These are phyloP conservation scores for Pseudogymnoascus sp. DNA, from an alignment of 2,329 filamentous ascomycete species.

Conservation along the genomic window DNA sequence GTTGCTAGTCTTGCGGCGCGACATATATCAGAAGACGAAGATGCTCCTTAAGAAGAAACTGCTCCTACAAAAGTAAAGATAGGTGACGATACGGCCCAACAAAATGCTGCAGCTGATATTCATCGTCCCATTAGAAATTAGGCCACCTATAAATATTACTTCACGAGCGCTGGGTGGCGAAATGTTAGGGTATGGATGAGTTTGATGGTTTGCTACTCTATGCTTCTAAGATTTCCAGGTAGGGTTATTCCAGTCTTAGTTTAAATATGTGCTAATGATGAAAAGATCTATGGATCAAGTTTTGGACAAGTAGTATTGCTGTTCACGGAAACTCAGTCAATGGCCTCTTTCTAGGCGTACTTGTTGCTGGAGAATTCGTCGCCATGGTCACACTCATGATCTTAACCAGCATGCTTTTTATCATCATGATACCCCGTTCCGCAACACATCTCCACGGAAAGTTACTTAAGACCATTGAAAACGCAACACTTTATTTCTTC, in stretches of 20 bases:
- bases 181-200: constrained; percentile 9
- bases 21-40: constrained; percentile 12
- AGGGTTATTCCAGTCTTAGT: constrained; percentile 11
- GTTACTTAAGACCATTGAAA: constrained; percentile 38
- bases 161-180: constrained; percentile 14
- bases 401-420: constrained; percentile 35
- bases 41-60: constrained; percentile 1
- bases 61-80: background rate
- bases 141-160: constrained; percentile 18
- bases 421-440: constrained; percentile 47
- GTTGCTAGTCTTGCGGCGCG: constrained; percentile 17
- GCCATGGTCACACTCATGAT: constrained; percentile 12
- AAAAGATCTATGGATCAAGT: constrained; percentile 35
- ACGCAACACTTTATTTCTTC: constrained; percentile 37
- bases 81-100: constrained; percentile 11
- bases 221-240: constrained; percentile 14
- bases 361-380: constrained; percentile 10
- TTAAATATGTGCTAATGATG: constrained; percentile 23
- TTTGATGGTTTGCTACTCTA: constrained; percentile 12
- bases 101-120: constrained; percentile 17
- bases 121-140: constrained; percentile 17
- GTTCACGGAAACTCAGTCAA: constrained; percentile 19
- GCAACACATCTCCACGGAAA: constrained; percentile 41
- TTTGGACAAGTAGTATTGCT: constrained; percentile 29
- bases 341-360: constrained; percentile 18